Conservation (phyloP, 2,329 filamentous ascomycete genomes). For the Xylariaceae sp. region DNA sequence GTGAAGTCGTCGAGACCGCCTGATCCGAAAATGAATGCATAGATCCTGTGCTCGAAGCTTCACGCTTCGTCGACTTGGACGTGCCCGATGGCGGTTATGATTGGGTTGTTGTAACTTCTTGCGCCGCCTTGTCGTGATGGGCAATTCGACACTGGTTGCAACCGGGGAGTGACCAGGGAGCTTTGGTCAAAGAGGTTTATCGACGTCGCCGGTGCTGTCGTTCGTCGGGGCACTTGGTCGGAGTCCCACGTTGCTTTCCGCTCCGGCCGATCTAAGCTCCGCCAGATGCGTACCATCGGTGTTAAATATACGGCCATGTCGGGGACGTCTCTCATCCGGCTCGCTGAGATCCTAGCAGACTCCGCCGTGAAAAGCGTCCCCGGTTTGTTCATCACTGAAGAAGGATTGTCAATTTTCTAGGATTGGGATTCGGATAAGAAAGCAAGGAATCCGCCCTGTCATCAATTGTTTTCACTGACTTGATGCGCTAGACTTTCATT, state of each 20-base stretch:
- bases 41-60: constrained; percentile 21
- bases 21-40: constrained; percentile 3
- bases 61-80: constrained; percentile 20
- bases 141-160: constrained; percentile 21
- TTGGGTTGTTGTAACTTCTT: constrained; percentile 20
- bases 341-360: constrained; percentile 25
- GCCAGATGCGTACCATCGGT: constrained; percentile 18
- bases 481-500: constrained; percentile 12
- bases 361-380: constrained; percentile 36
- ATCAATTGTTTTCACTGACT: not conserved
- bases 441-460: not conserved
- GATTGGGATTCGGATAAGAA: constrained; percentile 20
- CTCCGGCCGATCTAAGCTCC: constrained; percentile 15
- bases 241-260: constrained; percentile 16
- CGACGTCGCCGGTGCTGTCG: constrained; percentile 17
- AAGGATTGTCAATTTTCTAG: constrained; percentile 17
- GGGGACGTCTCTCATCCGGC: constrained; percentile 13
- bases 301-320: constrained; percentile 18
- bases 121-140: constrained; percentile 23
- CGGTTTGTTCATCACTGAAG: constrained; percentile 35
- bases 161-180: constrained; percentile 20
- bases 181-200: constrained; percentile 18
- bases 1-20: constrained; percentile 1
- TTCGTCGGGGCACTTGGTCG: constrained; percentile 22
- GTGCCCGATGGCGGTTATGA: constrained; percentile 24